Percentiles rank a stretch among this genome's conserved stretches.
Evolutionary conservation across 2,329 filamentous ascomycete genomes (phyloP).

Genomic region (Cladosporium sp.): DNA sequence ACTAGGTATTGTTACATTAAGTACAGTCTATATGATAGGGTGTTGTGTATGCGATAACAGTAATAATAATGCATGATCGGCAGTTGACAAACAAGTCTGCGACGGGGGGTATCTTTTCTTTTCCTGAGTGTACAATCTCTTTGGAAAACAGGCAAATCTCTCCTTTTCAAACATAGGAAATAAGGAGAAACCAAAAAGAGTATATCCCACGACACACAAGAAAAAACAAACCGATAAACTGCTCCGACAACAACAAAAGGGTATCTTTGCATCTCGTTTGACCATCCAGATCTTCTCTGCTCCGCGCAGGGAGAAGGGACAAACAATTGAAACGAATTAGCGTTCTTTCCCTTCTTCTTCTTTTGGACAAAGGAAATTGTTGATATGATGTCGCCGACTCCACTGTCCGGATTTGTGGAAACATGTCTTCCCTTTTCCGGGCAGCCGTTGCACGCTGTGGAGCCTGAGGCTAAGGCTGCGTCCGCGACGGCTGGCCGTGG

Average conservation of each 20-base stretch:
- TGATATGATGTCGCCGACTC: not conserved
- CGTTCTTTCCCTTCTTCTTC: not conserved
- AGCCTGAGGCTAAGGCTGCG: not conserved
- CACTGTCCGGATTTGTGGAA: not conserved
- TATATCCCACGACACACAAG: not conserved
- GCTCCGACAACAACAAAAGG: not conserved
- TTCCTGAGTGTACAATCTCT: slow-evolving; percentile 1
- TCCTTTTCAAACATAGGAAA: too few species aligned
- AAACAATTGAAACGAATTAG: slow-evolving; percentile 4
- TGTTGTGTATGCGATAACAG: not conserved
- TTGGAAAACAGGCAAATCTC: not conserved
- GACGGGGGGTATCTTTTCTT: not conserved
- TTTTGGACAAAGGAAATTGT: slow-evolving; percentile 8
- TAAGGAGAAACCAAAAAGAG: too few species aligned
- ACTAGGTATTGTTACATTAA: slow-evolving; percentile 4
- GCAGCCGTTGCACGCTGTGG: not conserved
- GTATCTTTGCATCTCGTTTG: slow-evolving; percentile 5
- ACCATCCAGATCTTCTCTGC: not conserved
- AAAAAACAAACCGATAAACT: not conserved
- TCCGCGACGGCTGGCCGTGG: slow-evolving; percentile 6
- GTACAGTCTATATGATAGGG: not conserved
- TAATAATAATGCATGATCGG: not conserved
- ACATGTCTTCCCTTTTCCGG: too few species aligned
- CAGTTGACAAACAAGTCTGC: not conserved
- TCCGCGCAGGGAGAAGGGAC: too few species aligned